These are phyloP conservation scores for Periconia sp. DNA, from an alignment of 2,329 filamentous ascomycete species.

Conservation along the genomic window DNA sequence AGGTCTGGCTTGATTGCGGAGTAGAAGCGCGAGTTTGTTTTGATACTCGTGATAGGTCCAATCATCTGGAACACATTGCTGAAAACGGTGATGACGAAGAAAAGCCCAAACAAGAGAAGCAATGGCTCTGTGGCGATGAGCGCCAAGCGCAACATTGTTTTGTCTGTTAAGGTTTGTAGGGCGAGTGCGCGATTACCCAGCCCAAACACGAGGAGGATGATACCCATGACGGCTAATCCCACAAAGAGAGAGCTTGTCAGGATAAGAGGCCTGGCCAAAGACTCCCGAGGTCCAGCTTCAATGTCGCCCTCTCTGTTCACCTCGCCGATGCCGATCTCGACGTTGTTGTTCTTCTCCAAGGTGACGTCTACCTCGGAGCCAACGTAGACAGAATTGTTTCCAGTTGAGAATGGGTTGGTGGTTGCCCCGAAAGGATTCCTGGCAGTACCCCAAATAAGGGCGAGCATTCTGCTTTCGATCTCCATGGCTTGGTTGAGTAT, in stretches of 20 bases:
- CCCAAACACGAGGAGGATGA: slow-evolving; percentile 57
- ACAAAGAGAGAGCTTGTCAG: slow-evolving; percentile 59
- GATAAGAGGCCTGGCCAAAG: slow-evolving; percentile 49
- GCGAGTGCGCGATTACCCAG: slow-evolving; percentile 58
- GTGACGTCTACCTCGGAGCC: slow-evolving; percentile 18
- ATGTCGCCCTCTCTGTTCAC: slow-evolving; percentile 40
- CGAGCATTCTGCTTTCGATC: slow-evolving; percentile 75
- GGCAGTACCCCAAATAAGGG: slow-evolving; percentile 61
- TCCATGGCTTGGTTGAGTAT: slow-evolving; percentile 68
- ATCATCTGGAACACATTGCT: slow-evolving; percentile 58
- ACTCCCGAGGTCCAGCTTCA: slow-evolving; percentile 35
- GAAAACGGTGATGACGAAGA: slow-evolving; percentile 17
- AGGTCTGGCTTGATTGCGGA: slow-evolving; percentile 57
- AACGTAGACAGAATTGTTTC: slow-evolving; percentile 29
- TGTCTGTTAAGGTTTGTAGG: slow-evolving; percentile 56
- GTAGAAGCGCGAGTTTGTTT: slow-evolving; percentile 77
- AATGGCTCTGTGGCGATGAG: slow-evolving; percentile 50
- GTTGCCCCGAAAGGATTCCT: slow-evolving; percentile 48
- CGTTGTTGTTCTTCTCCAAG: slow-evolving; percentile 16
- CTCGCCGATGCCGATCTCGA: slow-evolving; percentile 30
- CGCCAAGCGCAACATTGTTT: slow-evolving; percentile 55
- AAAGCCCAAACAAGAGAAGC: slow-evolving; percentile 58
- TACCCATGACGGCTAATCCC: slow-evolving; percentile 53
- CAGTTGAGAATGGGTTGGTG: slow-evolving; percentile 33
- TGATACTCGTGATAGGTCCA: slow-evolving; percentile 72